Evolutionary conservation across 176 grass and related monocot species (phyloP), one percentile per base, ranked within the genome.

Genomic region (Oryza meridionalis): DNA sequence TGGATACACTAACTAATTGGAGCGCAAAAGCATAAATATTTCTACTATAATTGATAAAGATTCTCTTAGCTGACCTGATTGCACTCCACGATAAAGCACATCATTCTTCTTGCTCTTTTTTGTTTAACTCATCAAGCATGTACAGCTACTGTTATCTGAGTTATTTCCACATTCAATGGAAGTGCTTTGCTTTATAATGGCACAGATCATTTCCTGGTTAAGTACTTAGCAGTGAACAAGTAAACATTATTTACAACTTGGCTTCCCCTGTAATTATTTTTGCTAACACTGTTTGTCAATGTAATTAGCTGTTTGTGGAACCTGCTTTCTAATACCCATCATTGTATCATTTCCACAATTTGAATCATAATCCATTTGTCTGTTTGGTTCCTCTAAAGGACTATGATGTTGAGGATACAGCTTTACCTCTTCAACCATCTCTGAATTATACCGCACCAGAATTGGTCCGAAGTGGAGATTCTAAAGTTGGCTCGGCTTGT

Each of bases 381-480:
- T 24, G 3, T 70, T 89, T 35, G 55, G 46, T 79, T 83, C 83
- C 44, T 74, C 77, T 84, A n/a, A 83, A 98, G 95, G 97, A 99
- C 75, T 99, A 99, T 84, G 97, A 99, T 84, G 88, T 94, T 16
- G 97, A 99, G 64, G 97, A 99, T 85, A 84, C 93, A 67, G 65
- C 86, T 80, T 88, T 99, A 87, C 97, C 93, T 59, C 90, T 99
- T 82, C 97, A 99, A 69, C 97, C 97, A 64, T 92, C 90, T 17
- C 73, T 96, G 55, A 99, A 99, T 80, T 99, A 96, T 87, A 94
- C 93, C 51, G 97, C 97, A 63, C 97, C 97, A 46, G 97, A 99
- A 85, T 88, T 99, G 91, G 93, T 99, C 46, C 91, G 90, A 6
- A 94, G 84, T 88, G 86, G 82, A 79, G 72, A 90, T 88, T 85